phyloP scores from a whole-genome alignment of 495 filamentous ascomycete genomes.

The Podospora fimiseda region DNA sequence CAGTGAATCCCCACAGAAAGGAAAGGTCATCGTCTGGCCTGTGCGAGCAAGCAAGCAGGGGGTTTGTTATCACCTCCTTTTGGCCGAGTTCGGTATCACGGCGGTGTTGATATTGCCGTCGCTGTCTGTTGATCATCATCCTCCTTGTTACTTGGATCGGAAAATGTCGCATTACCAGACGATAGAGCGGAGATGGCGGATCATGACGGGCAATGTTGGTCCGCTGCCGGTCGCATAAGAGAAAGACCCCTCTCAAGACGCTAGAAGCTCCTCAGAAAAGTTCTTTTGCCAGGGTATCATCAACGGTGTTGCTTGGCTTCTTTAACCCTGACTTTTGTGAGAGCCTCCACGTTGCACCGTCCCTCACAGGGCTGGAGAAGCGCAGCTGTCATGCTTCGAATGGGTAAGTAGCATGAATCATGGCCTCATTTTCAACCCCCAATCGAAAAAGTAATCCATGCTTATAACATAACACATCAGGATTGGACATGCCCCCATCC shows the following conservation, averaged over 20 bases:
- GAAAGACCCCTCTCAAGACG: constrained; percentile 5
- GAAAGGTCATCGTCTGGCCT: not conserved
- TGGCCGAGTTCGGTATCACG: too few relatives aligned
- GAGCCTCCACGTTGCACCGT: not conserved
- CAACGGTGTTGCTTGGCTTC: constrained; percentile 4
- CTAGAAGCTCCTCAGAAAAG: constrained; percentile 21
- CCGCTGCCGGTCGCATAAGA: not conserved
- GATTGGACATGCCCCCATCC: too few relatives aligned
- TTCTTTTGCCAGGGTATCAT: constrained; percentile 9
- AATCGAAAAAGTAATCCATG: not conserved
- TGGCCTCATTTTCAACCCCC: not conserved
- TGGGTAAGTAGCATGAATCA: not conserved
- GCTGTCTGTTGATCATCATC: too few relatives aligned
- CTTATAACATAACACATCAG: not conserved
- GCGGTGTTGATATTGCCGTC: too few relatives aligned
- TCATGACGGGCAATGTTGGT: too few relatives aligned
- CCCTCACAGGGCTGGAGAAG: constrained; percentile 4
- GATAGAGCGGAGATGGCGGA: too few relatives aligned
- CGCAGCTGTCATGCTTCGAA: not conserved
- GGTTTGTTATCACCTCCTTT: too few relatives aligned
- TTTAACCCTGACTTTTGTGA: not conserved
- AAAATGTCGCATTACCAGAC: not conserved
- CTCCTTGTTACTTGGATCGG: too few relatives aligned
- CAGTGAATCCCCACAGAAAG: not conserved
- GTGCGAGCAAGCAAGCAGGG: not conserved